Percentiles rank a stretch among this genome's conserved stretches.
Evolutionary conservation across 306 rosid species (phyloP).

Genomic region (Sphenostylis stenocarpa): DNA sequence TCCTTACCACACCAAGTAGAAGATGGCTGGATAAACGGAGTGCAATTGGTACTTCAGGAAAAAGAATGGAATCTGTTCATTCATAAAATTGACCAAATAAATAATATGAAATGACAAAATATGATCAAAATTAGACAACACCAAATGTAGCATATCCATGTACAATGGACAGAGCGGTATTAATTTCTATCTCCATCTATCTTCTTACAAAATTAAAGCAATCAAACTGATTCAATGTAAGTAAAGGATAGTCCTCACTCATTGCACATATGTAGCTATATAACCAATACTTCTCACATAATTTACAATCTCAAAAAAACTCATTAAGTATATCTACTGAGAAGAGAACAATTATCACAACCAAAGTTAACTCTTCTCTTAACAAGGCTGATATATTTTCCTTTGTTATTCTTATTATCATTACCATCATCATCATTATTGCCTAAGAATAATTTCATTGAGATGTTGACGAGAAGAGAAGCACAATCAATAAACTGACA

Average conservation of each 20-base stretch:
- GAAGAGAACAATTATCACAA: conserved; percentile 16
- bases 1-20: conserved; percentile 98
- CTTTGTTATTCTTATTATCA: neutral
- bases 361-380: conserved; percentile 22
- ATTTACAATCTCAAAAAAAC: neutral
- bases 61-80: conserved; percentile 92
- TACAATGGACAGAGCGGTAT: neutral
- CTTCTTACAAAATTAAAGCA: neutral
- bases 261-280: neutral
- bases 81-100: conserved; percentile 35
- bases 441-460: neutral
- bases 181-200: conserved; percentile 6
- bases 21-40: conserved; percentile 99
- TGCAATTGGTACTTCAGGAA: conserved; percentile 96
- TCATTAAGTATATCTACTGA: neutral
- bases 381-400: neutral
- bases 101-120: conserved; percentile 21
- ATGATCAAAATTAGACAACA: conserved; percentile 5
- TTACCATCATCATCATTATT: neutral
- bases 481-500: neutral
- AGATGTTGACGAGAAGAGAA: neutral
- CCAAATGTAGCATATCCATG: conserved; percentile 13
- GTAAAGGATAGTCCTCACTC: neutral
- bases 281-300: neutral
- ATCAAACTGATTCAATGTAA: neutral